Percentiles rank a stretch among this genome's conserved stretches.
These are phyloP conservation scores for Phylloporus scabripes DNA, from an alignment of 768 basidiomycete genomes.

Conservation along the genomic window DNA sequence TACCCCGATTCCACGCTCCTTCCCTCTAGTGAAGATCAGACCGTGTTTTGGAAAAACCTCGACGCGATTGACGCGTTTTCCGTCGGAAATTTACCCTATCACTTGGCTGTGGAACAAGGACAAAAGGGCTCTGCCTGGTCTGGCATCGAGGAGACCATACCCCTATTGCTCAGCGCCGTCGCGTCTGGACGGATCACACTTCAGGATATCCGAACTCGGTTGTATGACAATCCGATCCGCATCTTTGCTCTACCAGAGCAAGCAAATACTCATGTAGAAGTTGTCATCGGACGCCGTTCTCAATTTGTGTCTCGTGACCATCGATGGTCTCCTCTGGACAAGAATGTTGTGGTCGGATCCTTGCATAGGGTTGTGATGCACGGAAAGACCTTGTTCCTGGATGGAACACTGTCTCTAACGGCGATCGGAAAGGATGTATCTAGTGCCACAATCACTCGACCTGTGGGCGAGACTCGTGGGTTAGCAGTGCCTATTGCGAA, in stretches of 20 bases:
- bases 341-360: constrained; percentile 56
- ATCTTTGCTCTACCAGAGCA: constrained; percentile 93
- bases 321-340: constrained; percentile 82
- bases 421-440: constrained; percentile 72
- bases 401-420: constrained; percentile 62
- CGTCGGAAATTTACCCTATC: constrained; percentile 78
- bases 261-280: constrained; percentile 82
- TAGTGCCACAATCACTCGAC: constrained; percentile 46
- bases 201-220: constrained; percentile 72
- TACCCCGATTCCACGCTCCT: constrained; percentile 62
- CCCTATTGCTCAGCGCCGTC: constrained; percentile 83
- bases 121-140: constrained; percentile 61
- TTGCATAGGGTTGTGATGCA: constrained; percentile 91
- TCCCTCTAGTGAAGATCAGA: constrained; percentile 72
- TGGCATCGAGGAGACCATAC: constrained; percentile 84
- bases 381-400: constrained; percentile 83
- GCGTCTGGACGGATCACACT: constrained; percentile 71
- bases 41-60: constrained; percentile 79
- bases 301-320: constrained; percentile 45
- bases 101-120: constrained; percentile 58
- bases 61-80: constrained; percentile 87
- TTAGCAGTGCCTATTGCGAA: constrained; percentile 16
- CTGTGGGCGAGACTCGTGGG: constrained; percentile 26
- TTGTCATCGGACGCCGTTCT: constrained; percentile 75
- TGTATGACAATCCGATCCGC: constrained; percentile 87